Base-by-base conservation (phyloP, 495 filamentous ascomycete genomes). In the Podospora comata region DNA sequence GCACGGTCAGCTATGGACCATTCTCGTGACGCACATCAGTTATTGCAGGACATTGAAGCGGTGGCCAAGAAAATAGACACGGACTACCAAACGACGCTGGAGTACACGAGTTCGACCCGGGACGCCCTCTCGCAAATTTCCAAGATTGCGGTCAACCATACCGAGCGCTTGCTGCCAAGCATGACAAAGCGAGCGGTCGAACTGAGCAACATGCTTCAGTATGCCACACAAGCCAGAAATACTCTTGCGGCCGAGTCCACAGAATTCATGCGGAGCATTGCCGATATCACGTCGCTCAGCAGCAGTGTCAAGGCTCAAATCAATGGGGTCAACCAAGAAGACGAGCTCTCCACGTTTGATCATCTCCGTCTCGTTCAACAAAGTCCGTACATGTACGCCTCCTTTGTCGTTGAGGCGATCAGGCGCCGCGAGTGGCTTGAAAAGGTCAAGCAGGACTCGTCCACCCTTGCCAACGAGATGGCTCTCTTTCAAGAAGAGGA, bases 401-500 rank as follows among this genome's bases (percentile, higher is more conserved):
- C 92, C 0, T 89, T 96, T 28, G 79, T 96, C 16, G 85, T 93
- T 18, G 95, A 99, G 75, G 89, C 92, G 27, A 85, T 97, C 59
- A 87, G 90, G 65, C 89, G 95, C 13, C 89, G 86, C 53, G 94
- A 97, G 80, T 99, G 95, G 92, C 86, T 85, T 9, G 90, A 94
- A 26, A 97, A 96, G 77, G 88, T 97, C 74, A 90, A 88, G 70
- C 84, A 85, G 5, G 94, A 97, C 70, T 93, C 93, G 2, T 85
- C 91, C 18, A 90, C 89, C 2, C 79, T 98, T 34, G 91, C 92
- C 6, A 94, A 98, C 75, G 95, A 97, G 71, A 91, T 97, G 84
- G 92, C 92, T 18, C 79, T 90, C 26, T 90, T 94, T 70, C 90
- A 91, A 74, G 94, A 97, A 65, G 94, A 97, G 76, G 96, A 99